phyloP scores from a whole-genome alignment of 73 alveolate species.

The Paramecium sonneborni region DNA sequence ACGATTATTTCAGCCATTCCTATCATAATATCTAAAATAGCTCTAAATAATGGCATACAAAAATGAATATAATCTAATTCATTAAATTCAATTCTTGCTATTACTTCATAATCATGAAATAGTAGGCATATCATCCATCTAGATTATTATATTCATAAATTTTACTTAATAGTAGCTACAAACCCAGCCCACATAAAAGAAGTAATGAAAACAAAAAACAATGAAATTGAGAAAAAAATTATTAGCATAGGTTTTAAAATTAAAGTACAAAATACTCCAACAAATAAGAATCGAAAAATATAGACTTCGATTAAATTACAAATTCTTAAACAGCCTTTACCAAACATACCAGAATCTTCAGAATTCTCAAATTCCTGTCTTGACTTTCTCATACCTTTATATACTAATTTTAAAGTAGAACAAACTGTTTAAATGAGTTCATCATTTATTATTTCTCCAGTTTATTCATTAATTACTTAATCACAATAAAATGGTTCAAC shows the following conservation, averaged over 20 bases:
- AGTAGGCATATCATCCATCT: slow-evolving; percentile 26
- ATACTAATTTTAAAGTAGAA: slow-evolving; percentile 25
- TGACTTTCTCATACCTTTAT: slow-evolving; percentile 66
- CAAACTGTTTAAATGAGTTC: not conserved
- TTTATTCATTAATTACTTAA: not conserved
- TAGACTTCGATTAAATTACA: slow-evolving; percentile 71
- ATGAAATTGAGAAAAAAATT: slow-evolving; percentile 2
- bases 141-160: not conserved
- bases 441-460: not conserved
- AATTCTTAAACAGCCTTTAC: slow-evolving; percentile 66
- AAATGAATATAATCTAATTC: not conserved
- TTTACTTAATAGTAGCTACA: not conserved
- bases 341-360: slow-evolving; percentile 73
- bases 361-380: slow-evolving; percentile 69
- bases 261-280: slow-evolving; percentile 62
- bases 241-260: slow-evolving; percentile 55
- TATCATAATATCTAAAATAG: slow-evolving; percentile 12
- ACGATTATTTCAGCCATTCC: not conserved
- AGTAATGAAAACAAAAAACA: slow-evolving; percentile 50
- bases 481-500: not conserved
- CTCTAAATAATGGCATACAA: slow-evolving; percentile 51
- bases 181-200: not conserved
- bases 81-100: not conserved
- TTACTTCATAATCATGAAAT: slow-evolving; percentile 61
- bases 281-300: slow-evolving; percentile 51